Base-by-base conservation (phyloP, 805 yeast genomes). In the Wickerhamomyces queroliae region DNA sequence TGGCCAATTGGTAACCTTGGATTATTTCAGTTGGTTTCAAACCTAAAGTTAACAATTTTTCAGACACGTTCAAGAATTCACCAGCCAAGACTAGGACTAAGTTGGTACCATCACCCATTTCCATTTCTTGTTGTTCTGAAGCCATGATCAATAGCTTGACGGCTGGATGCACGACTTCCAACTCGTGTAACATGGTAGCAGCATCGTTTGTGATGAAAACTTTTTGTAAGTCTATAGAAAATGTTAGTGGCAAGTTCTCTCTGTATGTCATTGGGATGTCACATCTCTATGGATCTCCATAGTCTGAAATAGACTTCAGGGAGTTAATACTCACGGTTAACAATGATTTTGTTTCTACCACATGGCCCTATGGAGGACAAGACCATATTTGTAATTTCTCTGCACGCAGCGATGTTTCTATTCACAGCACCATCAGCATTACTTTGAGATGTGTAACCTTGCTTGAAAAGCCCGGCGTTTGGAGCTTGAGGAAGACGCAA, bases 91-190 rank as follows among this genome's bases (percentile, higher is more conserved):
- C 78, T 50, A 93, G 75, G 31, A 93, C 98, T 46, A 90, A 74
- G 63, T 91, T 93, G 19, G 97, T 86, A 55, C 86, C 87, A 64
- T 93, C 99, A 44, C 99, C 99, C 88, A 91, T 84, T 69, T 91
- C 99, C 52, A 79, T 76, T 61, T 93, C 96, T 66, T 93, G 99
- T 68, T 93, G 99, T 60, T 91, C 86, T 12, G 95, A 80, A 17
- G 98, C 95, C 97, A 89, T 89, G 40, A 91, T 93, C 46, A 93
- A 74, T 35, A 93, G 78, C 63, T 91, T 93, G 10, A 93, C 99
- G 3, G 96, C 98, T 6, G 99, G 99, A 61, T 91, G 98, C 35
- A 93, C 89, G 49, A 91, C 88, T 46, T 91, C 97, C 40, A 91
- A 69, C 62, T 93, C 98, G 49, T 83, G 78, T 44, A 93, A 71